A percentile compares a stretch with the other conserved stretches of the same genome.
Evolutionary conservation across 2,329 filamentous ascomycete species (phyloP).

Genomic region (Fusarium denticulatum): DNA sequence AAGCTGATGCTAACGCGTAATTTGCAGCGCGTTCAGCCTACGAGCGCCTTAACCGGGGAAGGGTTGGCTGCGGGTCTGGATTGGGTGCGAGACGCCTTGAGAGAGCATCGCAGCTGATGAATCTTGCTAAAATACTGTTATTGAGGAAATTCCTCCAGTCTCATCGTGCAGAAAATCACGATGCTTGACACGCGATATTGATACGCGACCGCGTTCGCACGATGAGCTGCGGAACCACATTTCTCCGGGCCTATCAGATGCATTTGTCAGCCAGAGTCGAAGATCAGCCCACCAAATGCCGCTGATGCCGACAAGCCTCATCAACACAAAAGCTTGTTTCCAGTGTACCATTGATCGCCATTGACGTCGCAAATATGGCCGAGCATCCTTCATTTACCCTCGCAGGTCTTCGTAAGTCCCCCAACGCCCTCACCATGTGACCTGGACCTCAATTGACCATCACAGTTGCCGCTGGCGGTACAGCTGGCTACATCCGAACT

Average conservation of each 20-base stretch:
- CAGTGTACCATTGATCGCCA: not conserved
- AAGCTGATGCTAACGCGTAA: not conserved
- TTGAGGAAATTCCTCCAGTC: fast-evolving
- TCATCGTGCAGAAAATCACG: not conserved
- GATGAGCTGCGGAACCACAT: not conserved
- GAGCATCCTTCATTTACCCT: slow-evolving; percentile 55
- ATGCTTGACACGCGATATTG: not conserved
- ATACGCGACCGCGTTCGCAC: not conserved
- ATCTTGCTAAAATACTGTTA: fast-evolving
- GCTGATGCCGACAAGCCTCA: not conserved
- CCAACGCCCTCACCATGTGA: fast-evolving
- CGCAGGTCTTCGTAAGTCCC: slow-evolving; percentile 50
- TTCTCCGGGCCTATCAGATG: not conserved
- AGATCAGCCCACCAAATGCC: not conserved
- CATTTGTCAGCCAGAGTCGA: not conserved
- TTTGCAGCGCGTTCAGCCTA: not conserved
- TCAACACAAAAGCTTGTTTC: not conserved
- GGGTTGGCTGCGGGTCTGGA: not conserved
- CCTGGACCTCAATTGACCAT: not conserved
- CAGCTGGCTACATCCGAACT: slow-evolving; percentile 39
- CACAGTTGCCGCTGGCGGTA: slow-evolving; percentile 40
- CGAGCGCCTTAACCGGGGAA: not conserved
- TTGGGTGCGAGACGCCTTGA: not conserved
- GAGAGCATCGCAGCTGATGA: fast-evolving
- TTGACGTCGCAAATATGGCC: slow-evolving; percentile 44